Evolutionary conservation across 805 yeast species (phyloP), one percentile per base, ranked within the genome.

Genomic region (Brettanomyces custersianus): DNA sequence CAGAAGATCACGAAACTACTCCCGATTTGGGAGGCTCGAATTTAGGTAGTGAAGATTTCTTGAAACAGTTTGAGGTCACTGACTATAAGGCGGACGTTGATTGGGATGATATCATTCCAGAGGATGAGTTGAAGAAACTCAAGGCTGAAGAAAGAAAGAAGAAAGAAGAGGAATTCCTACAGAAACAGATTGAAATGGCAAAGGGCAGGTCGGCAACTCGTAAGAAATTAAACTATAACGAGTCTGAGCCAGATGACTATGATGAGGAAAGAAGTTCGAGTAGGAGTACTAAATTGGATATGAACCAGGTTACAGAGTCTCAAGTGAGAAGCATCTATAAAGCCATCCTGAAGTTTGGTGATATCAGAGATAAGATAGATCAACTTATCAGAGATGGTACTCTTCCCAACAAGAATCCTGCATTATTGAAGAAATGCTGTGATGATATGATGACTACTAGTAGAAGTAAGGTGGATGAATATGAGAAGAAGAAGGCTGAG

Each of bases 81-180:
- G 98, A 92, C 56, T 94, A 88, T 59, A 92, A 92, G 63, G 97
- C 98, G 1, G 96, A 90, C 57, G 87, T 90, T 42, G 94, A 87
- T 44, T 92, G 99, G 99, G 97, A 92, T 63, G 99, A 92, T 58
- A 92, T 92, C 48, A 92, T 92, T 50, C 99, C 99, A 0, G 88
- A 85, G 45, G 95, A 84, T 31, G 98, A 92, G 57, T 67, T 94
- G 44, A 71, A 77, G 41, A 85, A 82, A 55, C 68, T 92, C 48
- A 92, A 92, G 55, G 95, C 83, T 44, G 95, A 87, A 38, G 98
- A 92, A 55, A 79, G 81, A 66, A 80, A 77, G 55, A 72, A 82
- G 35, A 72, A 79, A 31, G 96, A 92, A 46, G 96, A 90, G 44
- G 81, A 77, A 44, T 88, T 76, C 51, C 69, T 92, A 39, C 78